Percentiles rank a stretch among this genome's conserved stretches.
Conservation (phyloP, 352 stramenopile genomes). For the Nothophytophthora sp. region DNA sequence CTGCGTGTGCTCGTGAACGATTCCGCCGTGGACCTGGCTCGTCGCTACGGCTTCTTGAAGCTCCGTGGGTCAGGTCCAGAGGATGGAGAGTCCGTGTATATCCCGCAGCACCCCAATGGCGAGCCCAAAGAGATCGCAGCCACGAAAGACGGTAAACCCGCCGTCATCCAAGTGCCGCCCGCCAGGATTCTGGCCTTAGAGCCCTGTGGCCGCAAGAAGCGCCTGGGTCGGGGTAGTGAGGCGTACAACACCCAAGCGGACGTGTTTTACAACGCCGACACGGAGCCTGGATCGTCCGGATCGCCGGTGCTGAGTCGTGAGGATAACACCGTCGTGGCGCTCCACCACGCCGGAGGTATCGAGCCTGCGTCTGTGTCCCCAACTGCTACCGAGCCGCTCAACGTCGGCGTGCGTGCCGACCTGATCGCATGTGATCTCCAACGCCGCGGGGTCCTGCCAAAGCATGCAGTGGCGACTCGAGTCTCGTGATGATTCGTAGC, state of each 20-base stretch:
- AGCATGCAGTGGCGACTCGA: conserved; percentile 16
- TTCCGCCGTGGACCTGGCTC: conserved; percentile 26
- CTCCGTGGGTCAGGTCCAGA: conserved; percentile 39
- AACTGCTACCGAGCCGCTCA: conserved; percentile 24
- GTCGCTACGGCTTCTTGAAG: conserved; percentile 52
- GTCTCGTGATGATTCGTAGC: too few species aligned
- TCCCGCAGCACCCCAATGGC: conserved; percentile 64
- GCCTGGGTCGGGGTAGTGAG: conserved; percentile 12
- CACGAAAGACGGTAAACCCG: conserved; percentile 40
- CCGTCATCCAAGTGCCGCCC: conserved; percentile 33
- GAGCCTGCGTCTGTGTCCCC: conserved; percentile 41
- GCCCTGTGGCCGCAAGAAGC: background rate
- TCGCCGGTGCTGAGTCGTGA: conserved; percentile 56
- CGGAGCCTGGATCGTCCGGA: conserved; percentile 62
- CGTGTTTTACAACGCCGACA: conserved; percentile 75
- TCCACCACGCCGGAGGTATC: conserved; percentile 55
- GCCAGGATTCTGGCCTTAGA: conserved; percentile 1
- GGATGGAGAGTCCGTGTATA: conserved; percentile 60
- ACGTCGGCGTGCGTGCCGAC: conserved; percentile 30
- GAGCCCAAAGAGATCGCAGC: conserved; percentile 61
- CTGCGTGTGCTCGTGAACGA: conserved; percentile 42
- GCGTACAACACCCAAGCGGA: conserved; percentile 27
- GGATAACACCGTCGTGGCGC: conserved; percentile 66
- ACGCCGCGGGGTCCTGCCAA: conserved; percentile 23
- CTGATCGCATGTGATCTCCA: conserved; percentile 30